A percentile compares a stretch with the other conserved stretches of the same genome.
phyloP scores from a whole-genome alignment of 306 rosid species.

The Chamaecrista fasciculata region DNA sequence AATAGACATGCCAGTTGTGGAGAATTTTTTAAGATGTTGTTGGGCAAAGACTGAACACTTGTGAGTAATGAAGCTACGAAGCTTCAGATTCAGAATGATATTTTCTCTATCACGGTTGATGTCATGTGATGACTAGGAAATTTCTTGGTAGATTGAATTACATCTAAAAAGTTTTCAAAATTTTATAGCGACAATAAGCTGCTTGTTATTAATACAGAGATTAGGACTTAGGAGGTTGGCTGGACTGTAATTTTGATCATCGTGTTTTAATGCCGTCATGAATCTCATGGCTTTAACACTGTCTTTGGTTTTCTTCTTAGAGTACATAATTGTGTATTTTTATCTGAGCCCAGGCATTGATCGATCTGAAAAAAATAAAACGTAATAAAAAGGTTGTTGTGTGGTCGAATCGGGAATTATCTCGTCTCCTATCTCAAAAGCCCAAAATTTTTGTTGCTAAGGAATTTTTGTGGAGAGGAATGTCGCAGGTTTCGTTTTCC shows the following conservation, averaged over 20 bases:
- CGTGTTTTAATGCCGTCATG: too few species aligned
- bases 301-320: neutral
- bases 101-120: neutral
- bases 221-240: neutral
- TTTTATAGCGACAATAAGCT: neutral
- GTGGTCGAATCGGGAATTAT: too few species aligned
- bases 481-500: too few species aligned
- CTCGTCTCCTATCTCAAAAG: too few species aligned
- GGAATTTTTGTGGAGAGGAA: too few species aligned
- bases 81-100: neutral
- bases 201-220: neutral
- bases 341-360: too few species aligned
- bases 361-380: too few species aligned
- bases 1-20: neutral
- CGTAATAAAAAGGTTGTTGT: too few species aligned
- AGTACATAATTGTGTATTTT: too few species aligned
- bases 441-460: too few species aligned
- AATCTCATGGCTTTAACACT: too few species aligned
- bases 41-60: conserved; percentile 12
- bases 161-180: neutral
- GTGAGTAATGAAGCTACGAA: conserved; percentile 15
- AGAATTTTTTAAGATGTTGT: neutral
- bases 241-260: neutral
- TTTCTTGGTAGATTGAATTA: neutral
- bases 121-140: neutral